Base-by-base conservation (phyloP, 169 alveolate species). In the Eimeria falciformis region DNA sequence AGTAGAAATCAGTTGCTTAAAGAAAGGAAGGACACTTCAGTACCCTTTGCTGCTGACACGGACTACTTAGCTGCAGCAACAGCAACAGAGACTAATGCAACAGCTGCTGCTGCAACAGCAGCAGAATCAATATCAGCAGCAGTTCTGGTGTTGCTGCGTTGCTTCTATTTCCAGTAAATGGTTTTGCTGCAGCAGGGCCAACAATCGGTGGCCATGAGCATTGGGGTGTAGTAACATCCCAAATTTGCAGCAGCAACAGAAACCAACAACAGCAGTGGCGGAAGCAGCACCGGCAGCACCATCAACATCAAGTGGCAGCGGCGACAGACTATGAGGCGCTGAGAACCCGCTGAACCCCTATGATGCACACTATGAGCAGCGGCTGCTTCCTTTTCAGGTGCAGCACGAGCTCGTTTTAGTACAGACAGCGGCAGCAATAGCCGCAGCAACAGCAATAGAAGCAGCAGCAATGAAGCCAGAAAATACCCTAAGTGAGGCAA, bases 41-140 rank as follows among this genome's bases (percentile, higher is more conserved):
- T n/a, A n/a, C n/a, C n/a, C n/a, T n/a, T n/a, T n/a, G n/a, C n/a
- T n/a, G n/a, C n/a, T n/a, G n/a, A n/a, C n/a, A n/a, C n/a, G n/a
- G n/a, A n/a, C n/a, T n/a, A n/a, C n/a, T 29, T 69, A 2, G 53
- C 81, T 69, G 55, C 81, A 12, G 81, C 81, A 69, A 45, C 81
- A 69, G 55, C 56, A 69, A 45, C 81, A 33, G 47, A 12, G 12
- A 12, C 46, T 5, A 18, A 18, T 7, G 45, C 46, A n/a, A 9
- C 17, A 0, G 43, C 55, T 7, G 55, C 17, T 0, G 55, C 25
- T 69, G 55, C 53, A 12, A 27, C 43, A 18, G 81, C 47, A 5
- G 55, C 43, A 12, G 81, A 46, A 12, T n/a, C 55, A 69, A 33
- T n/a, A 11, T 5, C 5, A 1, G 29, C 6, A 23, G 33, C 40